phyloP scores from a whole-genome alignment of 140 eudicot species.

The Cichorium intybus region DNA sequence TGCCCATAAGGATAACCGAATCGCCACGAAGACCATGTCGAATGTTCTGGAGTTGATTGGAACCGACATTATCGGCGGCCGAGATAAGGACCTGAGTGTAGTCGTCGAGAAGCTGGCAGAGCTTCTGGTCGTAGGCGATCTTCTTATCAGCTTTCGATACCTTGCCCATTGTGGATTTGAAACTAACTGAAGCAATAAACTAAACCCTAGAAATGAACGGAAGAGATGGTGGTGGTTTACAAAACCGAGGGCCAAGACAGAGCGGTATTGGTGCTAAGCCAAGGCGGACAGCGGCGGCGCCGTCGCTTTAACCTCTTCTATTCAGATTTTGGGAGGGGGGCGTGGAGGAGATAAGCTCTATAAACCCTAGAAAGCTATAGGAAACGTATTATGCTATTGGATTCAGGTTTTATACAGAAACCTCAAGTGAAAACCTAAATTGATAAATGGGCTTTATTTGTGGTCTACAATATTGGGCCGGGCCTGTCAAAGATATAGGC shows the following conservation, averaged over 20 bases:
- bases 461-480: background rate
- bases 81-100: constrained; percentile 70
- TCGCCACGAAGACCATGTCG: constrained; percentile 67
- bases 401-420: background rate
- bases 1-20: constrained; percentile 79
- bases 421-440: background rate
- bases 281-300: constrained; percentile 79
- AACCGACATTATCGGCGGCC: constrained; percentile 79
- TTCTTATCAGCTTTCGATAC: constrained; percentile 75
- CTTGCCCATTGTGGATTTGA: constrained; percentile 54
- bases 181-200: background rate
- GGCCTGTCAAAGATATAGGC: background rate
- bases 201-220: constrained; percentile 26
- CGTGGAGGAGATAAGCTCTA: constrained; percentile 22
- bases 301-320: constrained; percentile 84
- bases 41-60: constrained; percentile 68
- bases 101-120: constrained; percentile 64
- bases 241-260: constrained; percentile 75
- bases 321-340: constrained; percentile 24
- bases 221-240: constrained; percentile 35
- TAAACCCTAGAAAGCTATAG: constrained; percentile 3
- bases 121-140: constrained; percentile 70
- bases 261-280: constrained; percentile 27
- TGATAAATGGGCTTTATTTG: background rate
- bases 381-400: background rate